Base-by-base conservation (phyloP, 2,329 filamentous ascomycete genomes). In the Scolecobasidium constrictum region DNA sequence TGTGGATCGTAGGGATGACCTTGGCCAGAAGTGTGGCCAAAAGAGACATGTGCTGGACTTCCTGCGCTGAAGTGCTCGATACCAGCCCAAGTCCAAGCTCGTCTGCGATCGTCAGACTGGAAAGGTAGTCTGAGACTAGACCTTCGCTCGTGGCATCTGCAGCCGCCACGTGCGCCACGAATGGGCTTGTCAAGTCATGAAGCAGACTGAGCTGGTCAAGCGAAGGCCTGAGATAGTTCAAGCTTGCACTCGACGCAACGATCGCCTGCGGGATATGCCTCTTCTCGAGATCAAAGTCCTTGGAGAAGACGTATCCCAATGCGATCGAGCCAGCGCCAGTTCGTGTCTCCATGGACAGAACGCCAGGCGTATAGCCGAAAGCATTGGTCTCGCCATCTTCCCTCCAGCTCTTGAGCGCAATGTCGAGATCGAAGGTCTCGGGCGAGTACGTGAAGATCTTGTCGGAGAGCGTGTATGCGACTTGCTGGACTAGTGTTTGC, bases 401-500 rank as follows among this genome's bases (percentile, higher is more conserved):
- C 39, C 77, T 73, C 92, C 92, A 98, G 52, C 77, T 65, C 62
- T 81, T 83, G 42, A 85, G 80, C 37, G 88, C 86, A 48, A 81
- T 64, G 61, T 96, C 90, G 50, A 98, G 75, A 59, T 93, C 85
- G 57, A 95, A 96, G 12, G 86, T 84, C 56, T 94, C 85, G 20
- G 88, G 86, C 3, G 90, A 96, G 71, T 94, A 96, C 44, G 88
- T 84, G 69, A 94, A 98, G 66, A 96, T 80, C 72, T 94, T 94
- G 71, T 96, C 88, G 44, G 90, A 96, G 48, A 98, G 74, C 49
- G 85, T 77, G 67, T 94, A 98, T 47, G 90, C 86, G 50, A 96
- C 83, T 66, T 98, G 92, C 69, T 98, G 92, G 50, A 96, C 83
- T 44, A 98, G 77, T 17, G 86, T 79, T 67, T 98, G 92, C 21